These are phyloP conservation scores for Phytophthora hybrid DNA, from an alignment of 352 stramenopile genomes.

Conservation along the genomic window DNA sequence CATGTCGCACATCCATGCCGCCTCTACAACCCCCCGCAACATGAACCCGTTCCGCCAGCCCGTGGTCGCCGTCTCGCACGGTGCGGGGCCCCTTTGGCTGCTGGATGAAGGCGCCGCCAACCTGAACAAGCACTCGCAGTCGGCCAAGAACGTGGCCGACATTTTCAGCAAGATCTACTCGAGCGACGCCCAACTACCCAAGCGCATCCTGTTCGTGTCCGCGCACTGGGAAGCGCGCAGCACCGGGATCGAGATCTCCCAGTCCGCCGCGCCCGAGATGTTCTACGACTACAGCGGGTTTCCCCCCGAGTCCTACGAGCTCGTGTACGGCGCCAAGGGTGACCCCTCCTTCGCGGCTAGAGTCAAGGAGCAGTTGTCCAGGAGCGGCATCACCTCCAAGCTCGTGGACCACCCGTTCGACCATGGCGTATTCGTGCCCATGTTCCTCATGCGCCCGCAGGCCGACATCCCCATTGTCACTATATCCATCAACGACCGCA, in stretches of 20 bases:
- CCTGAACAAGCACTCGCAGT: constrained; percentile 34
- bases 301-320: constrained; percentile 2
- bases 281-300: constrained; percentile 10
- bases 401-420: constrained; percentile 4
- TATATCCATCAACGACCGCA: constrained; percentile 6
- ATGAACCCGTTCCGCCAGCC: constrained; percentile 35
- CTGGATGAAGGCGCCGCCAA: constrained; percentile 18
- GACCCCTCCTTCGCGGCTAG: background rate
- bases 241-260: constrained; percentile 11
- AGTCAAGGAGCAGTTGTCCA: background rate
- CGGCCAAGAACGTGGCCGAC: constrained; percentile 38
- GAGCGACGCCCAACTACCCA: constrained; percentile 52
- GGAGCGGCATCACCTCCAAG: background rate
- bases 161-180: constrained; percentile 50
- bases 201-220: constrained; percentile 86
- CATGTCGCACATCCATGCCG: background rate
- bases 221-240: constrained; percentile 72
- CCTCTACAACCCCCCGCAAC: background rate
- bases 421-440: constrained; percentile 2
- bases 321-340: constrained; percentile 4
- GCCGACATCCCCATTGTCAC: constrained; percentile 10
- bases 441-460: constrained; percentile 7
- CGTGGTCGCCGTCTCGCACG: constrained; percentile 55
- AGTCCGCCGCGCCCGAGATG: constrained; percentile 4
- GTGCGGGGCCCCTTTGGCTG: constrained; percentile 50